Conservation (phyloP, 1,139 yeast species). For the Scheffersomyces insectosa region DNA sequence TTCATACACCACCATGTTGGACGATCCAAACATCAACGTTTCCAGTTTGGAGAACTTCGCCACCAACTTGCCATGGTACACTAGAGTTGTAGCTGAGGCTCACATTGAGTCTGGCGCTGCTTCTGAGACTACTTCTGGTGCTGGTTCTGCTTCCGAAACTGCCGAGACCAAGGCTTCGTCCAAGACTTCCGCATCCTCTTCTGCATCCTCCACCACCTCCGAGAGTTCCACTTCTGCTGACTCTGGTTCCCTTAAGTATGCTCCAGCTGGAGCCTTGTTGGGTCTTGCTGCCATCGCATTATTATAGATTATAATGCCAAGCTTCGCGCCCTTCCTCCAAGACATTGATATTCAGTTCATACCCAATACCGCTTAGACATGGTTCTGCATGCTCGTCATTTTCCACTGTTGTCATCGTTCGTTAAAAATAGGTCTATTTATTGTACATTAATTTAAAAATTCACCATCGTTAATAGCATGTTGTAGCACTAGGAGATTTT, state of each 20-base stretch:
- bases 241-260: constrained; percentile 16
- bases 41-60: constrained; percentile 34
- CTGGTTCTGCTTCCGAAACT: constrained; percentile 1
- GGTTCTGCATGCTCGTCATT: no score
- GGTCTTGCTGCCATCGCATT: constrained; percentile 40
- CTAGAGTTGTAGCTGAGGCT: constrained; percentile 27
- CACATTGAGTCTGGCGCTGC: constrained; percentile 5
- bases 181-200: constrained; percentile 5
- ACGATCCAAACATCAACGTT: constrained; percentile 20
- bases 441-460: no score
- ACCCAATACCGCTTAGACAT: no score
- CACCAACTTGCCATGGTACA: constrained; percentile 45
- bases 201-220: constrained; percentile 1
- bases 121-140: constrained; percentile 2
- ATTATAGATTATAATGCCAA: constrained; percentile 15
- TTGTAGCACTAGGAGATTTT: no score
- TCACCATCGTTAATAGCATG: no score
- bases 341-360: no score
- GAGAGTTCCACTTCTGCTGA: constrained; percentile 3
- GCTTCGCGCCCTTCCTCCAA: no score
- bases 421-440: no score
- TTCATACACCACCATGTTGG: constrained; percentile 43
- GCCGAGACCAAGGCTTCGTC: constrained; percentile 6
- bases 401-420: no score
- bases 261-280: constrained; percentile 37